phyloP scores from a whole-genome alignment of 1,139 yeast species.

The Eremothecium cymbalariae region DNA sequence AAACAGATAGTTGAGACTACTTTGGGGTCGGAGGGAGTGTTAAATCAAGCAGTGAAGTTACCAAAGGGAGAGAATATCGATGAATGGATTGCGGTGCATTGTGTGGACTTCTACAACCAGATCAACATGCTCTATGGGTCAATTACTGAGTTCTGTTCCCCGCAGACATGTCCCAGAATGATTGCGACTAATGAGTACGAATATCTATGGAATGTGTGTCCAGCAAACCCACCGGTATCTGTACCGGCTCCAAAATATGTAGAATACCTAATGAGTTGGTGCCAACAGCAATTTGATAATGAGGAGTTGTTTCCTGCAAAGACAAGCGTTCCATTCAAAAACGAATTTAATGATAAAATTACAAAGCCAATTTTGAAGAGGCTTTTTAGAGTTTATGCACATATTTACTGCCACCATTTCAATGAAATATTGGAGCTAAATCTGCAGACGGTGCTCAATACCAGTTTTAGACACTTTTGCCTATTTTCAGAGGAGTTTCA shows the following conservation, averaged over 20 bases:
- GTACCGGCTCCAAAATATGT: slow-evolving; percentile 92
- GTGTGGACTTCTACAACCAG: slow-evolving; percentile 86
- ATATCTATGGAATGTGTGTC: slow-evolving; percentile 63
- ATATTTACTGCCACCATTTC: slow-evolving; percentile 94
- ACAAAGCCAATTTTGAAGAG: slow-evolving; percentile 84
- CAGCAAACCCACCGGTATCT: slow-evolving; percentile 59
- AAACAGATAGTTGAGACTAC: slow-evolving; percentile 90
- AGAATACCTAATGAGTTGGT: slow-evolving; percentile 90
- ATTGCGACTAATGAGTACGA: slow-evolving; percentile 95
- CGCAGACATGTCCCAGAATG: slow-evolving; percentile 88
- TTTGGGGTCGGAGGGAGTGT: slow-evolving; percentile 81
- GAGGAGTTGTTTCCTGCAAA: slow-evolving; percentile 85
- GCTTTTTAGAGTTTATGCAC: slow-evolving; percentile 92
- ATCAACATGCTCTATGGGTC: slow-evolving; percentile 95
- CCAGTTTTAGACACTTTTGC: slow-evolving; percentile 90
- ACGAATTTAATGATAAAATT: slow-evolving; percentile 59
- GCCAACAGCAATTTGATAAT: slow-evolving; percentile 81
- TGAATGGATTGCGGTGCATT: slow-evolving; percentile 96
- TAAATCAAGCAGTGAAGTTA: slow-evolving; percentile 84
- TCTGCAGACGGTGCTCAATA: slow-evolving; percentile 83
- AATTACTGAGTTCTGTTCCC: slow-evolving; percentile 93
- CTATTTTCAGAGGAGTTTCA: slow-evolving; percentile 78
- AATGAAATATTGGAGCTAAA: slow-evolving; percentile 91
- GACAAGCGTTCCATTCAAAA: slow-evolving; percentile 75
- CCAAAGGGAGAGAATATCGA: slow-evolving; percentile 89